phyloP scores from a whole-genome alignment of 2,329 filamentous ascomycete genomes.

The Cercospora citrullina region DNA sequence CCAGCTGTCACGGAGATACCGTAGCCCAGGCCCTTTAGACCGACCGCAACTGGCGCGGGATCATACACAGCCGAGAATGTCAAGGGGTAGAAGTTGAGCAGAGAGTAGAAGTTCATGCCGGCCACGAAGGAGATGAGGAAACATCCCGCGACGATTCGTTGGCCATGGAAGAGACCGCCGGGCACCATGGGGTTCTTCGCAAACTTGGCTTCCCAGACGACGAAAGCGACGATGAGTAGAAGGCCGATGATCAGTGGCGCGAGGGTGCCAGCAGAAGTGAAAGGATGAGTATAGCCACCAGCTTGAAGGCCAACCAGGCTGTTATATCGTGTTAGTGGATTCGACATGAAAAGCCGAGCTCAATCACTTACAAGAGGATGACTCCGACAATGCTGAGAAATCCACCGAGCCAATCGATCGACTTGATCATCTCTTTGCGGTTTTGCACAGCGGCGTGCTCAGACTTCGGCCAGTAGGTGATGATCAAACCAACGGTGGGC shows the following conservation, averaged over 20 bases:
- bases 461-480: slow-evolving; percentile 19
- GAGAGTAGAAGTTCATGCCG: slow-evolving; percentile 38
- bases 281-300: slow-evolving; percentile 21
- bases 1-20: slow-evolving; percentile 62
- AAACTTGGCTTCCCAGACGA: slow-evolving; percentile 32
- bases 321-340: background rate
- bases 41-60: slow-evolving; percentile 19
- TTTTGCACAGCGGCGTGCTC: background rate
- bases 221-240: slow-evolving; percentile 27
- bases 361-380: slow-evolving; percentile 42
- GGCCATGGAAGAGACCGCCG: slow-evolving; percentile 24
- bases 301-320: slow-evolving; percentile 43
- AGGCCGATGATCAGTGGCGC: slow-evolving; percentile 29
- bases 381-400: slow-evolving; percentile 51
- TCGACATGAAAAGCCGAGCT: too few relatives aligned
- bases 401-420: slow-evolving; percentile 54
- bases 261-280: slow-evolving; percentile 29
- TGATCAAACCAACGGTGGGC: slow-evolving; percentile 50
- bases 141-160: slow-evolving; percentile 35
- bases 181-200: slow-evolving; percentile 34
- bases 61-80: slow-evolving; percentile 19
- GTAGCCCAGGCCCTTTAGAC: slow-evolving; percentile 40
- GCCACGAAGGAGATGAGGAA: slow-evolving; percentile 38
- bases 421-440: slow-evolving; percentile 40
- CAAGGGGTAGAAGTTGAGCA: slow-evolving; percentile 56